Conservation (phyloP, 2,329 filamentous ascomycete species). For the Rhynchosporium secalis region DNA sequence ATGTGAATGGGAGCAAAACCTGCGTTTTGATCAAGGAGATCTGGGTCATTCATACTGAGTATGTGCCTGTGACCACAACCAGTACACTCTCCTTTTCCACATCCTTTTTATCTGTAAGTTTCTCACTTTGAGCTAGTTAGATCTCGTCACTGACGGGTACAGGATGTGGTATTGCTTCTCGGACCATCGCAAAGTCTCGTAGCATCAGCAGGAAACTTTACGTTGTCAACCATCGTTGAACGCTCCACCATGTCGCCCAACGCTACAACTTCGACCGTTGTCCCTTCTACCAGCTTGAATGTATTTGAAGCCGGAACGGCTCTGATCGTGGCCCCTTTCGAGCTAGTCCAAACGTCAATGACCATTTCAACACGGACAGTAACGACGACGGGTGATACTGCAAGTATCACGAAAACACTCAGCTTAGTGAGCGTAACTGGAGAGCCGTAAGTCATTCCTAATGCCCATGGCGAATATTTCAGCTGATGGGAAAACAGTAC, state of each 20-base stretch:
- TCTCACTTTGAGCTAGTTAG: not conserved
- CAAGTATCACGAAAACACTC: conserved; percentile 11
- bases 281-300: not conserved
- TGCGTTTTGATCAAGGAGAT: conserved; percentile 31
- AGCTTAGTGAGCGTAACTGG: not conserved
- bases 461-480: too few species aligned
- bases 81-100: conserved; percentile 28
- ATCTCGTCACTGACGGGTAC: conserved; percentile 5
- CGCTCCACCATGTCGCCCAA: conserved; percentile 22
- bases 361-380: not conserved
- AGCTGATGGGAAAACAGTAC: not conserved
- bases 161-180: conserved; percentile 27
- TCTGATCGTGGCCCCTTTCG: not conserved
- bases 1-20: conserved; percentile 8
- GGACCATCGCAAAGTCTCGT: conserved; percentile 24
- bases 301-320: not conserved
- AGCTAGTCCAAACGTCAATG: not conserved
- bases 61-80: conserved; percentile 26
- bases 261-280: conserved; percentile 13
- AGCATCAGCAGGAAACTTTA: conserved; percentile 22
- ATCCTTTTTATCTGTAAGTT: conserved; percentile 26
- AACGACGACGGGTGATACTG: not conserved
- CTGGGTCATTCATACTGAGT: conserved; percentile 29
- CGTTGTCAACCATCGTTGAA: conserved; percentile 23
- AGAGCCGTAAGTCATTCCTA: not conserved